Base-by-base conservation (phyloP, 257 asterid species). In the Gynochthodes officinalis region DNA sequence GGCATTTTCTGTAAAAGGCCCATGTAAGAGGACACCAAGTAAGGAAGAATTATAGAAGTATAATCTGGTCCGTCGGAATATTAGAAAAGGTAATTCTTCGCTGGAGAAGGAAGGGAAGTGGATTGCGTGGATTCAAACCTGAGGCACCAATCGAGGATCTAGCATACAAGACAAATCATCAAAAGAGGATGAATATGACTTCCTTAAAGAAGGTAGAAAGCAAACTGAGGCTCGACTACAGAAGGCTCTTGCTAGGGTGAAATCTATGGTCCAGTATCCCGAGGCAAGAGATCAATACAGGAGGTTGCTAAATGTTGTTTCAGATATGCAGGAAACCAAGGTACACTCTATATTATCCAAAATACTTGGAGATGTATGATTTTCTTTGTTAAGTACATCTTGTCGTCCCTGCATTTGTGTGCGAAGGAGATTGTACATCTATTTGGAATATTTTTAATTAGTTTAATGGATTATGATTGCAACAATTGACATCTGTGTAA, bases 1-100 rank as follows among this genome's bases (percentile, higher is more conserved):
- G 66, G 37, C 53, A 61, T 79, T 73, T 80, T 66, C 71, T 73
- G 7, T 67, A n/a, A 78, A 81, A 93, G 98, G 98, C 98, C 64
- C 97, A 87, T 73, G 93, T 93, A 60, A 90, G 98, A 81, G 98
- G 97, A 75, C 95, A 90, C 81, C 98, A 93, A 81, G 97, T 90
- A 69, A 86, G 98, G 89, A 90, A 89, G 89, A 87, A 90, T 80
- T 86, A 89, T 73, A 86, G 80, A 75, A 86, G 84, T 81, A 89
- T 93, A 73, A 81, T 88, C 75, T 93, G 98, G 98, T 93, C 97
- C 1, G 98, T 93, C 3, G 97, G 97, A 73, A 85, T 93, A 39
- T 73, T 93, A 78, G 98, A 93, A 75, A 90, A 90, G 86, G 84
- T 89, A 73, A 89, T 93, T 67, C 82, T 93, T 78, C 85, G 90